These are phyloP conservation scores for Pleurotus giganteus DNA, from an alignment of 768 basidiomycete species.

Conservation along the genomic window DNA sequence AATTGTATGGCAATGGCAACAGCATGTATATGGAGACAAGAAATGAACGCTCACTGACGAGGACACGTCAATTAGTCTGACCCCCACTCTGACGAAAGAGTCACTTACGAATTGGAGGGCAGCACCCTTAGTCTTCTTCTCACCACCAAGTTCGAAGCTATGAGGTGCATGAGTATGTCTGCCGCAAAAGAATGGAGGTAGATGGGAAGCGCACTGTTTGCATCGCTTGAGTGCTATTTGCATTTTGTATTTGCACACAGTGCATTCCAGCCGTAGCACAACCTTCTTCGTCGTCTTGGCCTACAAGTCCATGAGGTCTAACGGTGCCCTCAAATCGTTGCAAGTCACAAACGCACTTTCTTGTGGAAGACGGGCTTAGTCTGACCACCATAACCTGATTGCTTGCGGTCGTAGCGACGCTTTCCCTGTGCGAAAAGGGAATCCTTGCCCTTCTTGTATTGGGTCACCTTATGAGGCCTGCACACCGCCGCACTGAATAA, in stretches of 20 bases:
- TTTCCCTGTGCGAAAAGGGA: slow-evolving; percentile 98
- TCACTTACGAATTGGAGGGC: slow-evolving; percentile 79
- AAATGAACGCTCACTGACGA: not conserved
- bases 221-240: slow-evolving; percentile 95
- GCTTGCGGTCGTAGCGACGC: slow-evolving; percentile 99
- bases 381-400: slow-evolving; percentile 99
- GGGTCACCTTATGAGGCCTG: slow-evolving; percentile 9
- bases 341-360: slow-evolving; percentile 57
- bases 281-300: slow-evolving; percentile 99
- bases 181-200: not conserved
- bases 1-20: not conserved
- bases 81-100: not conserved
- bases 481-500: not conserved
- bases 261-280: slow-evolving; percentile 96
- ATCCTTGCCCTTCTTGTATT: slow-evolving; percentile 72
- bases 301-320: slow-evolving; percentile 32
- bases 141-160: slow-evolving; percentile 99
- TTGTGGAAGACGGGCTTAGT: slow-evolving; percentile 99
- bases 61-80: not conserved
- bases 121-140: slow-evolving; percentile 99
- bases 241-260: slow-evolving; percentile 98
- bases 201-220: slow-evolving; percentile 80
- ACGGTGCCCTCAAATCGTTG: not conserved
- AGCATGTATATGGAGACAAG: not conserved
- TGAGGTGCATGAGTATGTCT: slow-evolving; percentile 1